A percentile compares a stretch with the other conserved stretches of the same genome.
Conservation (phyloP, 2,329 filamentous ascomycete genomes). For the Cladosporium oxysporum region DNA sequence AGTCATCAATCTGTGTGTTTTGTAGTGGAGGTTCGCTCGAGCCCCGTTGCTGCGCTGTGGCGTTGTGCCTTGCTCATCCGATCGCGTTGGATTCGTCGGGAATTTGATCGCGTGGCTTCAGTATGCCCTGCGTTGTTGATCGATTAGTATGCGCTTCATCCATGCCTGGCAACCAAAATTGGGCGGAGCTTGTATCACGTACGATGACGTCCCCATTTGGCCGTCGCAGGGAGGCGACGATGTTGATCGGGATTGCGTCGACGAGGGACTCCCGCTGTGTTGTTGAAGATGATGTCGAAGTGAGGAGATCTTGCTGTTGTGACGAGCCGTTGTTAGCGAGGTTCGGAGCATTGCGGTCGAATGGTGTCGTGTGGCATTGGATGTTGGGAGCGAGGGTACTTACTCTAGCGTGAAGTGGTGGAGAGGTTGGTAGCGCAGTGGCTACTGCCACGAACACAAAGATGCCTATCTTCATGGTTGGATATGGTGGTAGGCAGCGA, state of each 20-base stretch:
- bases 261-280: neutral
- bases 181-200: neutral
- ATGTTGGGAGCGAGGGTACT: neutral
- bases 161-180: neutral
- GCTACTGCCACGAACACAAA: neutral
- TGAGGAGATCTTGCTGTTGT: neutral
- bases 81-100: neutral
- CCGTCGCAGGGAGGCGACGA: constrained; percentile 1
- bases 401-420: neutral
- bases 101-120: neutral
- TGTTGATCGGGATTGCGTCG: neutral
- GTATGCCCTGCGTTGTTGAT: neutral
- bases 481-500: neutral
- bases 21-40: neutral
- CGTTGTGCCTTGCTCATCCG: neutral
- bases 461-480: neutral
- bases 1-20: neutral
- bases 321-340: neutral
- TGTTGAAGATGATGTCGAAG: neutral
- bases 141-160: neutral
- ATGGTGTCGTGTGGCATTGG: neutral
- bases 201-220: constrained; percentile 15
- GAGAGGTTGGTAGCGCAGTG: neutral
- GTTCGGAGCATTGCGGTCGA: neutral
- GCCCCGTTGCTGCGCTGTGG: neutral